Conservation (phyloP, 768 basidiomycete genomes). For the Collybia mongolica region DNA sequence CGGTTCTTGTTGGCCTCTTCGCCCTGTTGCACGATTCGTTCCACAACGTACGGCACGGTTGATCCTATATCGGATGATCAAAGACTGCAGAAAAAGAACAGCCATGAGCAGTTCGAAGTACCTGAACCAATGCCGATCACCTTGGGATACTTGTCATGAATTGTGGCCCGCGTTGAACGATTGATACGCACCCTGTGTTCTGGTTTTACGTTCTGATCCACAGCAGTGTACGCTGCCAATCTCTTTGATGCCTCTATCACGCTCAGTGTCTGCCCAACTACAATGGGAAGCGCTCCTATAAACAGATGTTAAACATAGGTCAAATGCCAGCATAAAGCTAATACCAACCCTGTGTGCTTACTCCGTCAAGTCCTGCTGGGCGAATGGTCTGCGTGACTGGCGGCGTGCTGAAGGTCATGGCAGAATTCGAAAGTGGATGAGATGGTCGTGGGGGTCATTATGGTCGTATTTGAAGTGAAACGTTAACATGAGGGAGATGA, state of each 20-base stretch:
- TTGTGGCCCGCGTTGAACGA: background rate
- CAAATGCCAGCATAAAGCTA: too few relatives aligned
- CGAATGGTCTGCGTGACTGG: background rate
- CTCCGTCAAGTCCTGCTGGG: too few relatives aligned
- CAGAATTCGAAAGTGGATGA: background rate
- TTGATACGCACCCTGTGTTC: conserved; percentile 70
- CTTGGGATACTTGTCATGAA: conserved; percentile 32
- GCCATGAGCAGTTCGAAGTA: conserved; percentile 22
- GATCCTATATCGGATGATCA: conserved; percentile 52
- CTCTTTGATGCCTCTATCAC: conserved; percentile 81
- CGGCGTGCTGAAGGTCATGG: background rate
- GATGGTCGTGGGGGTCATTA: background rate
- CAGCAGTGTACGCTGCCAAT: conserved; percentile 91
- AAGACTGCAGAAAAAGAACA: conserved; percentile 1
- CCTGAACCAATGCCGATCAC: conserved; percentile 89
- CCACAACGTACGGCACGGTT: conserved; percentile 96
- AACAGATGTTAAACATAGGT: too few relatives aligned
- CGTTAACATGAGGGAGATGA: background rate
- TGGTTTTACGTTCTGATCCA: conserved; percentile 82
- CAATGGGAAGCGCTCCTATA: background rate
- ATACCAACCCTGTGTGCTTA: too few relatives aligned
- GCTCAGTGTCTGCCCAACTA: conserved; percentile 22
- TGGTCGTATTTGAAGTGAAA: too few relatives aligned
- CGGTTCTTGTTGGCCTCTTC: conserved; percentile 70
- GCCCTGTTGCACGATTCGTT: conserved; percentile 88